Percentiles rank a stretch among this genome's conserved stretches.
Evolutionary conservation across 2,329 filamentous ascomycete species (phyloP).

Genomic region (Calonectria pseudoturangicola): DNA sequence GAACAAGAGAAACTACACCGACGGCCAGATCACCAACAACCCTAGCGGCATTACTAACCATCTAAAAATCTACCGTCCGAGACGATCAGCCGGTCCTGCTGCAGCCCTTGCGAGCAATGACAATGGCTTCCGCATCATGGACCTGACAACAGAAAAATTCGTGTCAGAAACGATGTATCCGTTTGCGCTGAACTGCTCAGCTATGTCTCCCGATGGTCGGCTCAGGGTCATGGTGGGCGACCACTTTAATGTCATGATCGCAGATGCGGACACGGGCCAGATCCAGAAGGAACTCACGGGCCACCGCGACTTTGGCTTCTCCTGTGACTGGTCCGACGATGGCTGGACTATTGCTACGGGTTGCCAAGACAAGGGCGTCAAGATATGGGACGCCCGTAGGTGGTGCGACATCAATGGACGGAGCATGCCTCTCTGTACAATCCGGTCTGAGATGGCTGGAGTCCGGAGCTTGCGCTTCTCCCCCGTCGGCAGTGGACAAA

Average conservation of each 20-base stretch:
- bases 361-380: conserved; percentile 83
- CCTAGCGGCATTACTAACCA: conserved; percentile 79
- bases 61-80: conserved; percentile 73
- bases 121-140: conserved; percentile 73
- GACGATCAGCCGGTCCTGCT: conserved; percentile 70
- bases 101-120: conserved; percentile 80
- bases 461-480: conserved; percentile 83
- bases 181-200: conserved; percentile 82
- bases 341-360: conserved; percentile 85
- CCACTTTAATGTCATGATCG: conserved; percentile 77
- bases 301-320: conserved; percentile 83
- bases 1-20: conserved; percentile 58
- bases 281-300: conserved; percentile 75
- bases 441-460: conserved; percentile 80
- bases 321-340: conserved; percentile 87
- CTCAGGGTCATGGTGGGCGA: conserved; percentile 85
- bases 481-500: conserved; percentile 79
- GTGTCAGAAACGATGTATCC: conserved; percentile 71
- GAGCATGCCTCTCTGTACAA: conserved; percentile 69
- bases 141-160: conserved; percentile 76
- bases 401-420: conserved; percentile 74
- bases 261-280: conserved; percentile 79
- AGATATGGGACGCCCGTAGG: conserved; percentile 85
- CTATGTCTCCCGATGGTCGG: conserved; percentile 81
- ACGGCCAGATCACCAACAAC: conserved; percentile 69